Evolutionary conservation across 805 yeast genomes (phyloP).

Genomic region (Hanseniaspora clermontiae): DNA sequence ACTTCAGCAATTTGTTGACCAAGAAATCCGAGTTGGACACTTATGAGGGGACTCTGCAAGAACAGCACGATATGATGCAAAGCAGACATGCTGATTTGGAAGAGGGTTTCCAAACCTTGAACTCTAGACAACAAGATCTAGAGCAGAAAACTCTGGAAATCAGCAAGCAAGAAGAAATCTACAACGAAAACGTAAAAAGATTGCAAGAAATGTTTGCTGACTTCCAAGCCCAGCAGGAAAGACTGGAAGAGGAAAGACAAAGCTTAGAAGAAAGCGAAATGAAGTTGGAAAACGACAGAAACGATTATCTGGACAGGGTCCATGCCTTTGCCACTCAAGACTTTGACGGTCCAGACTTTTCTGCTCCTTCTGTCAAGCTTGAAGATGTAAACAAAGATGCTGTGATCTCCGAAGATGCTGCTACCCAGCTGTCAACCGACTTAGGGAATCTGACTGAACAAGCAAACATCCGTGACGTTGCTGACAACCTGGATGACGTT

Average conservation of each 20-base stretch:
- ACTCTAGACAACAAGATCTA: conserved; percentile 27
- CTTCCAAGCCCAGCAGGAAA: conserved; percentile 28
- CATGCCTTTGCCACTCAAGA: conserved; percentile 27
- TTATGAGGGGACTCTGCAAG: conserved; percentile 30
- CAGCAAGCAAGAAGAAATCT: conserved; percentile 28
- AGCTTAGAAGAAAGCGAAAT: conserved; percentile 30
- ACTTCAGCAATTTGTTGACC: conserved; percentile 20
- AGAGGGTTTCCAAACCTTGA: conserved; percentile 28
- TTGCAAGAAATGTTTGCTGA: conserved; percentile 28
- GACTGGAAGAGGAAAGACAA: conserved; percentile 31
- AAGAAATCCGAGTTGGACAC: conserved; percentile 29
- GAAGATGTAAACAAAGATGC: conserved; percentile 16
- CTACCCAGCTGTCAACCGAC: conserved; percentile 25
- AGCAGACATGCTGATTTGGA: conserved; percentile 24
- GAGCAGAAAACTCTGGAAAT: conserved; percentile 27
- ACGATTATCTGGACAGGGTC: conserved; percentile 29
- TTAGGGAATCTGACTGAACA: conserved; percentile 22
- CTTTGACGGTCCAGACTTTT: conserved; percentile 13
- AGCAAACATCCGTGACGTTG: background rate
- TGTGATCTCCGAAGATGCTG: conserved; percentile 22
- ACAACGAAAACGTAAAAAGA: conserved; percentile 29
- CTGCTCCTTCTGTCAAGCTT: conserved; percentile 18
- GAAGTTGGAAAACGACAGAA: conserved; percentile 14
- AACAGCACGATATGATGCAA: conserved; percentile 28
- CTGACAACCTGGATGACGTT: conserved; percentile 8